A percentile compares a stretch with the other conserved stretches of the same genome.
These are phyloP conservation scores for Exidia glandulosa DNA, from an alignment of 768 basidiomycete genomes.

Conservation along the genomic window DNA sequence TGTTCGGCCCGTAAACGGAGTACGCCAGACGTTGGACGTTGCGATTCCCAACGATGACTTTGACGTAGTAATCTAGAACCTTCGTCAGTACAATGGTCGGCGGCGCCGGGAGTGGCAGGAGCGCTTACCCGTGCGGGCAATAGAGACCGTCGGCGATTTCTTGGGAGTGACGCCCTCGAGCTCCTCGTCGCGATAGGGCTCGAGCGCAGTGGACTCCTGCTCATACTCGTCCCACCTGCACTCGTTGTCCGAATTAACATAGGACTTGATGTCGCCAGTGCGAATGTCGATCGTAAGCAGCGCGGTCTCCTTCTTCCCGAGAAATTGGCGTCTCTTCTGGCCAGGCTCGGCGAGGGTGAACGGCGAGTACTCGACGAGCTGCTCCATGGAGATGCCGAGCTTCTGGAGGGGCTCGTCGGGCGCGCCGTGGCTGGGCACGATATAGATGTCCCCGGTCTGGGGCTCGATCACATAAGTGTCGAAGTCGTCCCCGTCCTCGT, in stretches of 20 bases:
- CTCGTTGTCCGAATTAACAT: conserved; percentile 46
- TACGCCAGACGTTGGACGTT: conserved; percentile 72
- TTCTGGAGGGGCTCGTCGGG: conserved; percentile 55
- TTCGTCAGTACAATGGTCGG: background rate
- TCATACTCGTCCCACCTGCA: conserved; percentile 51
- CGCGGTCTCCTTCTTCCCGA: conserved; percentile 85
- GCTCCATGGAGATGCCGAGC: conserved; percentile 83
- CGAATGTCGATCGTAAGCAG: conserved; percentile 63
- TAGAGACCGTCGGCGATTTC: conserved; percentile 37
- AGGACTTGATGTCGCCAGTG: conserved; percentile 69
- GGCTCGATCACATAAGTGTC: conserved; percentile 85
- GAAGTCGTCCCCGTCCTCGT: conserved; percentile 46
- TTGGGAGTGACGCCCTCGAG: conserved; percentile 22
- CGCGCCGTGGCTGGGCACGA: conserved; percentile 52
- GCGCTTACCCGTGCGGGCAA: conserved; percentile 53
- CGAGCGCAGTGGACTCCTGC: conserved; percentile 23
- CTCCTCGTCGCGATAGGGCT: conserved; percentile 23
- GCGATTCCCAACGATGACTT: conserved; percentile 27
- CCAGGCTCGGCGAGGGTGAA: conserved; percentile 66
- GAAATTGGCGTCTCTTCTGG: conserved; percentile 63
- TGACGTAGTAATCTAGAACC: conserved; percentile 70
- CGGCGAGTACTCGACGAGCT: conserved; percentile 81
- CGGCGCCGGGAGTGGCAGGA: background rate
- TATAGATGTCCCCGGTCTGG: conserved; percentile 86
- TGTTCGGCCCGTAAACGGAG: conserved; percentile 89